Conservation (phyloP, 225 moss, liverwort and hornwort species). For the Polytrichum commune region DNA sequence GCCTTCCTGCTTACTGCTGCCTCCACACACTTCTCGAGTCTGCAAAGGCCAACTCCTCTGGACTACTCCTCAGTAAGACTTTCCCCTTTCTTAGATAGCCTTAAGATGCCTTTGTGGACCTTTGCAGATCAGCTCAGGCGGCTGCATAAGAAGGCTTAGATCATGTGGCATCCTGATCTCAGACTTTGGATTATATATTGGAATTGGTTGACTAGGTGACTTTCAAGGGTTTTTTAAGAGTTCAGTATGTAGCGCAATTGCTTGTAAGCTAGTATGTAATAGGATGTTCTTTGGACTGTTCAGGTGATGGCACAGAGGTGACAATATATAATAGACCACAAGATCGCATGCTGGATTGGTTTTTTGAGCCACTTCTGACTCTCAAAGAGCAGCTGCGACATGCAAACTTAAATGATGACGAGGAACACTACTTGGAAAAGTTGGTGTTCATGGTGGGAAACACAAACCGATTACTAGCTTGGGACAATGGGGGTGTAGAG, state of each 20-base stretch:
- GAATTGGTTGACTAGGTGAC: too few species aligned
- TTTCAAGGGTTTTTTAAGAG: not conserved
- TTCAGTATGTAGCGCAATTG: conserved; percentile 1
- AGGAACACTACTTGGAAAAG: conserved; percentile 68
- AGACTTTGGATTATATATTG: too few species aligned
- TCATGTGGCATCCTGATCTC: too few species aligned
- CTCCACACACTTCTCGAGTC: conserved; percentile 58
- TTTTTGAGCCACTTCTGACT: conserved; percentile 76
- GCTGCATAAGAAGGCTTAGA: too few species aligned
- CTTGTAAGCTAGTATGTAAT: not conserved
- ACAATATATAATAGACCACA: conserved; percentile 63
- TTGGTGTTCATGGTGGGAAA: conserved; percentile 58
- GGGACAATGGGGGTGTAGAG: conserved; percentile 70
- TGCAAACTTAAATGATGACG: conserved; percentile 37
- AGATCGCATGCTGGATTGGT: conserved; percentile 72
- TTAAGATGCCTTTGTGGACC: too few species aligned
- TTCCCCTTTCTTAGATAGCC: too few species aligned
- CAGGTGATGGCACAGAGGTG: conserved; percentile 73
- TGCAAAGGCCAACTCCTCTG: conserved; percentile 53
- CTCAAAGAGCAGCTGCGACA: conserved; percentile 62
- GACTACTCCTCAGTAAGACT: conserved; percentile 58
- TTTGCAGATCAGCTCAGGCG: too few species aligned
- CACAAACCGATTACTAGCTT: conserved; percentile 32
- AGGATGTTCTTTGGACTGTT: not conserved
- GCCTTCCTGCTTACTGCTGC: conserved; percentile 53